Conservation (phyloP, 2,329 filamentous ascomycete species). For the Claviceps capensis region DNA sequence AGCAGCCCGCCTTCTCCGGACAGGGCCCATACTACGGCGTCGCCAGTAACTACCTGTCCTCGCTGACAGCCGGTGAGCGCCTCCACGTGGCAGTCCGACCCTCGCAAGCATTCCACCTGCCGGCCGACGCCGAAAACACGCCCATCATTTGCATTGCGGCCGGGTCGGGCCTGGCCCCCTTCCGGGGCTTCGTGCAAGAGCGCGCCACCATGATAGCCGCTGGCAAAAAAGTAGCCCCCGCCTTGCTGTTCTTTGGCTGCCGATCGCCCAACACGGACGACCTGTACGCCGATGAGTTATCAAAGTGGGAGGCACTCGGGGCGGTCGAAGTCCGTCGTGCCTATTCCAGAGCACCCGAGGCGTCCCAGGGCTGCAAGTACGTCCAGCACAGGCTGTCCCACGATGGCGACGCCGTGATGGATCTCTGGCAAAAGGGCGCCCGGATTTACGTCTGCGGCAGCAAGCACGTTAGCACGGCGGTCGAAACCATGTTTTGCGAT, state of each 20-base stretch:
- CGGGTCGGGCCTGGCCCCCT: constrained; percentile 46
- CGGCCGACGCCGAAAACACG: constrained; percentile 27
- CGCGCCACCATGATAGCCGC: constrained; percentile 36
- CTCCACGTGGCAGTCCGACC: constrained; percentile 36
- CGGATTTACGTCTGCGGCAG: constrained; percentile 55
- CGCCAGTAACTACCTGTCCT: constrained; percentile 45
- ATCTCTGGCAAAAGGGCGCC: constrained; percentile 30
- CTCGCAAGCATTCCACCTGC: constrained; percentile 34
- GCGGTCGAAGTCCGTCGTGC: constrained; percentile 47
- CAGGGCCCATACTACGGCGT: constrained; percentile 42
- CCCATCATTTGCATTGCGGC: constrained; percentile 39
- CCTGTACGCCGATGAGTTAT: constrained; percentile 45
- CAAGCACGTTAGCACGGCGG: constrained; percentile 31
- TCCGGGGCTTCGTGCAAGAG: constrained; percentile 50
- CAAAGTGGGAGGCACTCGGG: constrained; percentile 44
- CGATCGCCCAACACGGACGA: constrained; percentile 40
- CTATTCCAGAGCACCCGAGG: constrained; percentile 33
- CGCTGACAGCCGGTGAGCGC: constrained; percentile 28
- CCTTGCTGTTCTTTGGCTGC: constrained; percentile 54
- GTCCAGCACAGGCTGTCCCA: constrained; percentile 31
- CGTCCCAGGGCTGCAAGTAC: constrained; percentile 33
- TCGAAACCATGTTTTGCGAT: constrained; percentile 26
- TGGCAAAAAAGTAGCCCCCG: constrained; percentile 41
- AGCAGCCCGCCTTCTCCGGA: constrained; percentile 37
- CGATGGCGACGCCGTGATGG: constrained; percentile 21